phyloP scores from a whole-genome alignment of 2,329 filamentous ascomycete genomes.

The Emmonsiellopsis sp. region DNA sequence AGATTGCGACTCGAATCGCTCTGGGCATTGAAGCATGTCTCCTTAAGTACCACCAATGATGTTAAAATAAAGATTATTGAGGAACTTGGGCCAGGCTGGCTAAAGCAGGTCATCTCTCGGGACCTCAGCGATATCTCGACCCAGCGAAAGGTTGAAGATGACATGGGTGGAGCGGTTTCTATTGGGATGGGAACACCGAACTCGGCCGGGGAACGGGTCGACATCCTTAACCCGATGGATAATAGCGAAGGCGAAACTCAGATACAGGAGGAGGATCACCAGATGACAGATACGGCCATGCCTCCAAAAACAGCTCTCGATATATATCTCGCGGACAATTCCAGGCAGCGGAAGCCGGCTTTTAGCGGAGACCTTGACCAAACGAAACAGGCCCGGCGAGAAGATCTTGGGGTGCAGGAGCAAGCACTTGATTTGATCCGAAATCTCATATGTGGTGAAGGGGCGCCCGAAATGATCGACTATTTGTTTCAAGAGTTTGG shows the following conservation, averaged over 20 bases:
- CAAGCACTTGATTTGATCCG: slow-evolving; percentile 83
- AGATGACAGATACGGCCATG: slow-evolving; percentile 29
- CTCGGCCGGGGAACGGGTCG: slow-evolving; percentile 51
- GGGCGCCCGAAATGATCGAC: slow-evolving; percentile 66
- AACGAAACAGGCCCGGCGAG: slow-evolving; percentile 58
- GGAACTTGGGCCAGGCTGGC: slow-evolving; percentile 68
- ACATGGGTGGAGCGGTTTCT: slow-evolving; percentile 21
- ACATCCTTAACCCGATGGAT: slow-evolving; percentile 47
- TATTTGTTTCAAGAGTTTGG: slow-evolving; percentile 69
- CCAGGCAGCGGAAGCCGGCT: slow-evolving; percentile 32
- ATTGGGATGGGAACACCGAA: slow-evolving; percentile 49
- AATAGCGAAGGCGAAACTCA: slow-evolving; percentile 2
- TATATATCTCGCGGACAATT: slow-evolving; percentile 29
- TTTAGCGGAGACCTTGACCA: slow-evolving; percentile 61
- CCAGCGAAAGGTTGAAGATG: slow-evolving; percentile 23
- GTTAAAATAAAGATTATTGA: slow-evolving; percentile 71
- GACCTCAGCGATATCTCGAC: slow-evolving; percentile 31
- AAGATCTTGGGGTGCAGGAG: slow-evolving; percentile 80
- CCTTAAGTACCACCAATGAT: slow-evolving; percentile 60
- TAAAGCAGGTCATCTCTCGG: slow-evolving; percentile 66
- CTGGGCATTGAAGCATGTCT: slow-evolving; percentile 89
- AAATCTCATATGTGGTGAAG: slow-evolving; percentile 69
- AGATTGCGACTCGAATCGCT: slow-evolving; percentile 74
- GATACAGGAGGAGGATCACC: slow-evolving; percentile 21
- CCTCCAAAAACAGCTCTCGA: slow-evolving; percentile 32